Base-by-base conservation (phyloP, 768 basidiomycete species). In the Scleroderma citrinum region DNA sequence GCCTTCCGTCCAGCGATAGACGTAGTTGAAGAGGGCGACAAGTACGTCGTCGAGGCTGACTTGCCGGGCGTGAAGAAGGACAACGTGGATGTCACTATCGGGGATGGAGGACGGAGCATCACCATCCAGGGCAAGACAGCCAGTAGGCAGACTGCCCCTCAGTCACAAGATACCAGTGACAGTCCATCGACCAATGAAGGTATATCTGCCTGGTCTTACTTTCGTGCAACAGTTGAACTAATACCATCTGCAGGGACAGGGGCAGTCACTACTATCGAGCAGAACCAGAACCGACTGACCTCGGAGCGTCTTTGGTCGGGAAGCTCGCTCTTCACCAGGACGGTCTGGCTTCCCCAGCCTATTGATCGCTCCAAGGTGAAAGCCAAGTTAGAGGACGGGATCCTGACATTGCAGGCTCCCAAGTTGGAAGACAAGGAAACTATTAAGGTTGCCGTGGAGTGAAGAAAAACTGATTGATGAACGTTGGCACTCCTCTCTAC, bases 31-130 rank as follows among this genome's bases (percentile, higher is more conserved):
- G 76, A 82, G 50, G 79, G 75, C 1, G 72, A 81, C 62, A 70
- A 73, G 35, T 89, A 85, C 55, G 53, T 87, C 45, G 69, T 91
- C 36, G 83, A 89, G 58, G 85, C 86, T 2, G 88, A 91, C 58
- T 59, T 91, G 23, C 88, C 87, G 19, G 87, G 87, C 1, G 80
- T 90, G 23, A 82, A 79, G 63, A 87, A 83, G 70, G 86, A 89
- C 56, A 81, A 88, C 57, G 61, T 89, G 8, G 76, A 86, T 48
- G 75, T 90, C 44, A 75, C 79, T 7, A 71, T 90, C 50, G 84
- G 85, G 8, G 82, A 87, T 48, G 78, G 75, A 14, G 87, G 85
- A 2, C 74, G 78, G 48, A 86, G 79, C 52, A 61, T 89, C 49
- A 87, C 81, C 3, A 87, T 91, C 48, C 79, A 86, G 60, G 87